Evolutionary conservation across 495 filamentous ascomycete species (phyloP).

Genomic region (Annulohypoxylon maeteangense): DNA sequence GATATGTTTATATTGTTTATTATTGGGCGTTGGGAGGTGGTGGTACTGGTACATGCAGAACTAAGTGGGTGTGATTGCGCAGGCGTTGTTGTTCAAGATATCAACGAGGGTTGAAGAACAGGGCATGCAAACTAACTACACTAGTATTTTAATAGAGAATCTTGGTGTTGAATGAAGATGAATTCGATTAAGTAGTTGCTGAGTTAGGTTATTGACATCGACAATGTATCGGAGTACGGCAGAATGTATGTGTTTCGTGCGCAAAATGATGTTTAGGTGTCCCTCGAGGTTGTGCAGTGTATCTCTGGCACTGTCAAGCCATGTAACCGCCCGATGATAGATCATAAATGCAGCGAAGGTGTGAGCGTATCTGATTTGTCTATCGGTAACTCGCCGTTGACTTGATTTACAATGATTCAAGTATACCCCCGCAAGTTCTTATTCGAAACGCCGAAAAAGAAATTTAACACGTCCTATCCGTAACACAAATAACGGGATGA

Average conservation of each 20-base stretch:
- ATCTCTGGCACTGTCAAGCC: slow-evolving; percentile 19
- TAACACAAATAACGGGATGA: background rate
- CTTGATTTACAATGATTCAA: slow-evolving; percentile 1
- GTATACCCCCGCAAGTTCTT: background rate
- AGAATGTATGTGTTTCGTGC: background rate
- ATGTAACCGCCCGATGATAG: slow-evolving; percentile 35
- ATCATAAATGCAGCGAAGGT: background rate
- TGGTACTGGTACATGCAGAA: background rate
- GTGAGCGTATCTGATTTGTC: slow-evolving; percentile 6
- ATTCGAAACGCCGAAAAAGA: slow-evolving; percentile 2
- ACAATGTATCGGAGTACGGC: background rate
- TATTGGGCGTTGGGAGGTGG: background rate
- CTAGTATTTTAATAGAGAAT: background rate
- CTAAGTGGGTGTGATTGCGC: background rate
- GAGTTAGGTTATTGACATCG: slow-evolving; percentile 2
- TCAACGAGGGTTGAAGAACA: background rate
- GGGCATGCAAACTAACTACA: background rate
- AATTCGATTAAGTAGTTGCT: background rate
- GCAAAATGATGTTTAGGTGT: background rate
- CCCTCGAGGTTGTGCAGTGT: slow-evolving; percentile 5
- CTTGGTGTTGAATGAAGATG: background rate
- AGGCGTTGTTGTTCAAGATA: slow-evolving; percentile 12
- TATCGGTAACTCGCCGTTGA: background rate
- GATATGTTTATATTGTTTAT: slow-evolving; percentile 12
- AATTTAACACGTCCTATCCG: background rate